A percentile compares a stretch with the other conserved stretches of the same genome.
Conservation (phyloP, 306 rosid genomes). For the Cucurbita moschata region DNA sequence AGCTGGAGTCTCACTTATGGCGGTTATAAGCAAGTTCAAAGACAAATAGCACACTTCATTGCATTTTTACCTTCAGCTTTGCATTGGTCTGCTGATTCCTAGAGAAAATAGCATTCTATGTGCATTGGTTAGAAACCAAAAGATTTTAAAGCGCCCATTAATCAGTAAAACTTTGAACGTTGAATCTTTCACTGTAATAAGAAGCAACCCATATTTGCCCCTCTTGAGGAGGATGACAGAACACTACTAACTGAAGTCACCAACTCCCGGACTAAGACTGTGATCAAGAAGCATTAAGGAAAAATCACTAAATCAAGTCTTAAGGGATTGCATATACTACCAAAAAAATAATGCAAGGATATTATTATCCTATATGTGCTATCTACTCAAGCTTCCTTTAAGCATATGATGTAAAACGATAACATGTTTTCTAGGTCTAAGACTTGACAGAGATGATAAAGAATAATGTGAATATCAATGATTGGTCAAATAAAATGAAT, state of each 20-base stretch:
- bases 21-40: background rate
- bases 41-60: background rate
- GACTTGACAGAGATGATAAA: background rate
- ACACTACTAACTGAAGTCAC: slow-evolving; percentile 9
- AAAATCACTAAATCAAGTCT: background rate
- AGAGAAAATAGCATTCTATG: slow-evolving; percentile 7
- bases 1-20: background rate
- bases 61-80: slow-evolving; percentile 8
- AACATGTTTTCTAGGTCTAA: background rate
- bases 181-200: slow-evolving; percentile 6
- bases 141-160: slow-evolving; percentile 7
- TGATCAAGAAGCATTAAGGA: slow-evolving; percentile 10
- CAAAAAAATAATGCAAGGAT: background rate
- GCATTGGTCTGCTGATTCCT: slow-evolving; percentile 7
- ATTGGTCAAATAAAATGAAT: background rate
- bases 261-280: slow-evolving; percentile 9
- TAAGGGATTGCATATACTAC: slow-evolving; percentile 1
- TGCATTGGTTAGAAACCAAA: slow-evolving; percentile 8
- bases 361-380: background rate
- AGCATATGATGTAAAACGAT: background rate
- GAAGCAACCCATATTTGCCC: slow-evolving; percentile 8
- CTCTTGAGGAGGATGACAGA: slow-evolving; percentile 4
- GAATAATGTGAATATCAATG: background rate
- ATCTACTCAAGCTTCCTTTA: background rate
- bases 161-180: slow-evolving; percentile 4